These are phyloP conservation scores for Zymoseptoria pseudotritici DNA, from an alignment of 2,329 filamentous ascomycete species.

Conservation along the genomic window DNA sequence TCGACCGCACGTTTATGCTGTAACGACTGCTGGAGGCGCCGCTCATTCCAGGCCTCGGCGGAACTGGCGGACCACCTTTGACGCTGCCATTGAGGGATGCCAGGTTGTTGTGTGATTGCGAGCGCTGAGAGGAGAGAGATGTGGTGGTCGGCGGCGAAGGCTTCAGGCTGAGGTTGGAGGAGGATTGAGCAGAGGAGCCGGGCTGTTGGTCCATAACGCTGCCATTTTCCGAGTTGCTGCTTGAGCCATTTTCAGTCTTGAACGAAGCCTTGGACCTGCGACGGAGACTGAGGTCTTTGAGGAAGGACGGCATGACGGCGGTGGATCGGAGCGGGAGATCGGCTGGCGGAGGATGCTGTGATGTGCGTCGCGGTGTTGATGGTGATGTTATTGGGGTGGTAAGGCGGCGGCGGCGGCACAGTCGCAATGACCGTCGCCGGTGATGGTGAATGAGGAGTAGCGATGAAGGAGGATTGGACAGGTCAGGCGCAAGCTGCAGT, in stretches of 20 bases:
- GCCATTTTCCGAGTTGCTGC: slow-evolving; percentile 47
- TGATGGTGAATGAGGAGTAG: background rate
- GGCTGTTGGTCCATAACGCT: slow-evolving; percentile 4
- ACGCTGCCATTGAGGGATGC: slow-evolving; percentile 46
- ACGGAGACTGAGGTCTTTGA: slow-evolving; percentile 17
- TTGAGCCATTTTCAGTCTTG: slow-evolving; percentile 38
- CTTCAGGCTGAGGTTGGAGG: slow-evolving; percentile 53
- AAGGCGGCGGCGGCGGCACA: background rate
- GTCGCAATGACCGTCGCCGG: background rate
- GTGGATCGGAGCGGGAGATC: background rate
- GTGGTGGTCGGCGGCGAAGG: slow-evolving; percentile 68
- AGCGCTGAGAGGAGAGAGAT: slow-evolving; percentile 55
- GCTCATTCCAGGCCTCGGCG: slow-evolving; percentile 27
- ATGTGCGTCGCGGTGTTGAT: background rate
- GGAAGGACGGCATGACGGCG: slow-evolving; percentile 16
- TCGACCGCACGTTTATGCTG: slow-evolving; percentile 43
- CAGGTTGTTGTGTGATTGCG: slow-evolving; percentile 45
- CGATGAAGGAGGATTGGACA: background rate
- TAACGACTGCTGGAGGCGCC: slow-evolving; percentile 44
- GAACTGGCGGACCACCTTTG: slow-evolving; percentile 29
- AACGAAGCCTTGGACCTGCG: slow-evolving; percentile 14
- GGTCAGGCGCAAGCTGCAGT: background rate
- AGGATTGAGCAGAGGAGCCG: slow-evolving; percentile 51
- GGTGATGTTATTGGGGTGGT: background rate
- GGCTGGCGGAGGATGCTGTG: background rate